These are phyloP conservation scores for Niebla homalea DNA, from an alignment of 495 filamentous ascomycete species.

Conservation along the genomic window DNA sequence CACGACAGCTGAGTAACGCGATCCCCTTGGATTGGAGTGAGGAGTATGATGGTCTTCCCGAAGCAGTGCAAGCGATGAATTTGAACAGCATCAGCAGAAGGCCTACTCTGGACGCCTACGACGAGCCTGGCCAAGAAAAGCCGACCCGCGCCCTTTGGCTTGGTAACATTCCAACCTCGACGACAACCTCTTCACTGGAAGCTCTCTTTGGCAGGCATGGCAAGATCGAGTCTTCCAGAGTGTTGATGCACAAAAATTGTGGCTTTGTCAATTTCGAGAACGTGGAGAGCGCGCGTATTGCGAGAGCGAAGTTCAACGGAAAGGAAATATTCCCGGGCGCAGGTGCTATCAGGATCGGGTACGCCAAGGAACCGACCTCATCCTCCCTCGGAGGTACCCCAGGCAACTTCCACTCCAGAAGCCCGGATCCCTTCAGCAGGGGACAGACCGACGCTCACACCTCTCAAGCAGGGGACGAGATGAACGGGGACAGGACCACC, in stretches of 20 bases:
- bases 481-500: constrained; percentile 22
- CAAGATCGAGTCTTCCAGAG: constrained; percentile 79
- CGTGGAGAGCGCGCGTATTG: constrained; percentile 76
- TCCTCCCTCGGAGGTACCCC: constrained; percentile 68
- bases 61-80: constrained; percentile 69
- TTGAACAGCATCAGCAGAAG: constrained; percentile 47
- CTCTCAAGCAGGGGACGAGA: constrained; percentile 26
- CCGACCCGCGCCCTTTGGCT: constrained; percentile 94
- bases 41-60: constrained; percentile 58
- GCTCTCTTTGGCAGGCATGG: constrained; percentile 88
- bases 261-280: constrained; percentile 96
- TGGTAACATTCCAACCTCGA: constrained; percentile 94
- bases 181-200: constrained; percentile 81
- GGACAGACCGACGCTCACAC: constrained; percentile 29
- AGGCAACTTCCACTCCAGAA: constrained; percentile 86
- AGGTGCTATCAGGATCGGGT: constrained; percentile 88
- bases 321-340: constrained; percentile 98
- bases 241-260: constrained; percentile 97
- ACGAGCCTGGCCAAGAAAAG: constrained; percentile 72
- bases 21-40: constrained; percentile 12
- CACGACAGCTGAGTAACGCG: constrained; percentile 9
- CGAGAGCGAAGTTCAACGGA: constrained; percentile 75
- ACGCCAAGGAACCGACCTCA: constrained; percentile 86
- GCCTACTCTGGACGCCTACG: constrained; percentile 28
- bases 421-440: constrained; percentile 66